Evolutionary conservation across 306 rosid species (phyloP), one percentile per base, ranked within the genome.

Genomic region (Dalbergia cochinchinensis): DNA sequence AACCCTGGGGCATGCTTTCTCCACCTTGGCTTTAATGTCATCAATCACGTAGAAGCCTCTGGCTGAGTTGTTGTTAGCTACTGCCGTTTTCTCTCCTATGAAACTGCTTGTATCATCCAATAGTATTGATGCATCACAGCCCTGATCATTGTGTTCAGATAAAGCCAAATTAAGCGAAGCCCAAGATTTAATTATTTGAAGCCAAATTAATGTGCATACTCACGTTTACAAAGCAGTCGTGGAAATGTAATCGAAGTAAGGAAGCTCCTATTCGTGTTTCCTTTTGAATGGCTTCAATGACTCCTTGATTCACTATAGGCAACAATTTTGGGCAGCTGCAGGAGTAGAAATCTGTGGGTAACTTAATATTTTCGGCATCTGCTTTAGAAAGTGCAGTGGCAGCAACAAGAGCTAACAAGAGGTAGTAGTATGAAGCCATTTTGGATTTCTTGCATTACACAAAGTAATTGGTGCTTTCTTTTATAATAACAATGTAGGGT

Each of bases 141-240:
- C 91, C 89, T 88, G 64, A 14, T 19, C 62, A 55, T 68, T 41
- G 41, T 7, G 31, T 54, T 18, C 80, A 57, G 54, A 26, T 67
- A 74, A 35, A 4, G 74, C 67, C 16, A 85, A 60, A 73, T 22
- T 15, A 9, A 50, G 65, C 15, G 34, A 72, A 53, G 5, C 33
- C 64, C 4, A 31, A 5, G 5, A 53, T 37, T 15, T 26, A 16
- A 42, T 15, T 72, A 5, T 13, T 14, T 50, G 75, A 61, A 8
- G 77, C 35, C 1, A 83, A 55, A 66, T 54, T 4, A n/a, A 18
- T 74, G 55, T 73, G n/a, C 6, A 54, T 33, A 77, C 89, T 69
- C 37, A 88, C 87, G 34, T 88, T 88, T 7, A 88, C 89, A 71
- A 88, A 88, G 82, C 89, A 86, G 60, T 88, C 91, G 11, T 88